Conservation (phyloP, 345 rosid species). For the Kernera saxatilis region DNA sequence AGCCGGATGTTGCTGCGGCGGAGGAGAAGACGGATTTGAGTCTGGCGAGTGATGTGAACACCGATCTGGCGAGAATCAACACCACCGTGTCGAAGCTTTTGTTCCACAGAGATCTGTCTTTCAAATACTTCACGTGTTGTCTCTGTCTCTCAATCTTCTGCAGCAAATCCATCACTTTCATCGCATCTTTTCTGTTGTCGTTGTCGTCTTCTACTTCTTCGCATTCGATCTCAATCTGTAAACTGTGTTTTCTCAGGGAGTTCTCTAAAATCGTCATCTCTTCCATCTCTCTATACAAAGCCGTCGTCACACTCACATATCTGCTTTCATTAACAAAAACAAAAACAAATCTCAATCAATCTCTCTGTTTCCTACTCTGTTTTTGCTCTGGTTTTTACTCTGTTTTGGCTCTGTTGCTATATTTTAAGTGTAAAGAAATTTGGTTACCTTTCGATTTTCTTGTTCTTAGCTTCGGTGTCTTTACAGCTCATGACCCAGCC, state of each 20-base stretch:
- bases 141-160: constrained; percentile 59
- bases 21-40: constrained; percentile 64
- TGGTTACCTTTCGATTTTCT: constrained; percentile 64
- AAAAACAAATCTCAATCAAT: neutral
- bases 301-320: constrained; percentile 57
- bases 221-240: constrained; percentile 26
- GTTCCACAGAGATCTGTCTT: constrained; percentile 82
- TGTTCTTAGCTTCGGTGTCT: constrained; percentile 62
- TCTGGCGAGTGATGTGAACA: constrained; percentile 70
- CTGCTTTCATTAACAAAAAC: constrained; percentile 29
- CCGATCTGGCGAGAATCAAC: constrained; percentile 49
- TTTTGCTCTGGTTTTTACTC: neutral
- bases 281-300: constrained; percentile 74
- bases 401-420: neutral
- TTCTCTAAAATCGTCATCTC: constrained; percentile 59
- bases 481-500: constrained; percentile 56
- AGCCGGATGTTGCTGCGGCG: neutral
- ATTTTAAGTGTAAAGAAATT: neutral
- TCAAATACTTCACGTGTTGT: constrained; percentile 73
- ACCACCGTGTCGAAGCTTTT: constrained; percentile 68
- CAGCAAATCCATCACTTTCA: constrained; percentile 59
- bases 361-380: constrained; percentile 8
- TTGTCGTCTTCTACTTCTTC: constrained; percentile 26
- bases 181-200: constrained; percentile 28
- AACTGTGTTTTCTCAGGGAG: constrained; percentile 40